Percentiles rank a stretch among this genome's conserved stretches.
Evolutionary conservation across 306 rosid species (phyloP).

Genomic region (Citrullus mucosospermus): DNA sequence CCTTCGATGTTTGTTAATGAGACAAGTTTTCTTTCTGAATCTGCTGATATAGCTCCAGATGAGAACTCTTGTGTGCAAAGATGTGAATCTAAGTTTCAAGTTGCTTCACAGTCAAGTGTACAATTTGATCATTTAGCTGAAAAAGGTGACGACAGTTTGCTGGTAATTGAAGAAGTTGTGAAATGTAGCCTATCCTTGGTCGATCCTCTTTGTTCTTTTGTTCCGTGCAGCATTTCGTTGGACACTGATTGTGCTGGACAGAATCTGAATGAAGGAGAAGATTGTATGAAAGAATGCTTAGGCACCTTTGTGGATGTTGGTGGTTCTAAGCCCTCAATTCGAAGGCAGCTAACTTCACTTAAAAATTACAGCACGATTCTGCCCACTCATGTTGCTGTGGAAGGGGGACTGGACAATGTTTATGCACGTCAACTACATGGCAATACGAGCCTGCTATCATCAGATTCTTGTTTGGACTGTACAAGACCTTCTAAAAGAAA

Average conservation of each 20-base stretch:
- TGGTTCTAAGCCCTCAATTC: constrained; percentile 20
- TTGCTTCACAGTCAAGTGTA: constrained; percentile 42
- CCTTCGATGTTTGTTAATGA: constrained; percentile 31
- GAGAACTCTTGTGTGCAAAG: constrained; percentile 50
- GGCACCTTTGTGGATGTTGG: constrained; percentile 16
- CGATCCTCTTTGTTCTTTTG: constrained; percentile 86
- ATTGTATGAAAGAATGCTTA: constrained; percentile 16
- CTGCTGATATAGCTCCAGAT: constrained; percentile 61
- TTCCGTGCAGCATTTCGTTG: constrained; percentile 68
- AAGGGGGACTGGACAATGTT: constrained; percentile 9
- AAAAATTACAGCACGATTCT: constrained; percentile 36
- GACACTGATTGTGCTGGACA: constrained; percentile 23
- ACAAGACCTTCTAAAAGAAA: constrained; percentile 19
- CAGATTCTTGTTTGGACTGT: constrained; percentile 18
- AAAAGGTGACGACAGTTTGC: constrained; percentile 21
- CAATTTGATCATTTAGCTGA: constrained; percentile 24
- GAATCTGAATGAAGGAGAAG: constrained; percentile 19
- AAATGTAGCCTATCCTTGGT: constrained; percentile 38
- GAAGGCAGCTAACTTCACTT: constrained; percentile 34
- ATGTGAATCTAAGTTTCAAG: constrained; percentile 22
- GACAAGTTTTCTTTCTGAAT: constrained; percentile 83
- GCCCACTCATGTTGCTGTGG: constrained; percentile 15
- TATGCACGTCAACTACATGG: constrained; percentile 19
- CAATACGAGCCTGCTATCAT: constrained; percentile 17
- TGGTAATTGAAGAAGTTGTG: constrained; percentile 55